Percentiles rank a stretch among this genome's conserved stretches.
These are phyloP conservation scores for Gnomoniopsis sp. DNA, from an alignment of 2,329 filamentous ascomycete genomes.

Conservation along the genomic window DNA sequence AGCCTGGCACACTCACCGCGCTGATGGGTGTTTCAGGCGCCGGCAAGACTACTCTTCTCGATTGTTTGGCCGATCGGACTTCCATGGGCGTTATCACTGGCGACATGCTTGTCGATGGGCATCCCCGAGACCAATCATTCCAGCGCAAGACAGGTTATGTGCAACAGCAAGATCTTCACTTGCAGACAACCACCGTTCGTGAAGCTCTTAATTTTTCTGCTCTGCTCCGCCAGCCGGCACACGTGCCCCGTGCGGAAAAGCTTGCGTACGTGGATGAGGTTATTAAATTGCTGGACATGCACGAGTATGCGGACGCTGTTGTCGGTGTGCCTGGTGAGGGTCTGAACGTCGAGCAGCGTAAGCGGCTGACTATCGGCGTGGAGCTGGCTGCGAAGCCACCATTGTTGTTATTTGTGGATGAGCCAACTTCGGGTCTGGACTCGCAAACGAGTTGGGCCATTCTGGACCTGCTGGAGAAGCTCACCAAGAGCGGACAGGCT, in stretches of 20 bases:
- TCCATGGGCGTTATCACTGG: constrained; percentile 69
- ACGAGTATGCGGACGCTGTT: constrained; percentile 63
- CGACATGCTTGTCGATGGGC: constrained; percentile 66
- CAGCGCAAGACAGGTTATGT: constrained; percentile 68
- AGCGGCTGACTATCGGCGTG: constrained; percentile 61
- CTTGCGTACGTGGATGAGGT: constrained; percentile 64
- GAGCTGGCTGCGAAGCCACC: constrained; percentile 90
- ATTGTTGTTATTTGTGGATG: constrained; percentile 82
- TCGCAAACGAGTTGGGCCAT: constrained; percentile 91
- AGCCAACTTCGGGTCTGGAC: constrained; percentile 87
- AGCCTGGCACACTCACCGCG: constrained; percentile 18
- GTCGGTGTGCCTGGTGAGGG: constrained; percentile 67
- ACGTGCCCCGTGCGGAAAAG: constrained; percentile 58
- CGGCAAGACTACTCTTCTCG: constrained; percentile 69
- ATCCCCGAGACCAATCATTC: constrained; percentile 59
- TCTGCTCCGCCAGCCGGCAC: constrained; percentile 58
- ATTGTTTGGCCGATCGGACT: constrained; percentile 65
- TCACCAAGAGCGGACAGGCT: constrained; percentile 81
- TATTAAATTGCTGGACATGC: constrained; percentile 65
- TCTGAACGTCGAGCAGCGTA: constrained; percentile 34
- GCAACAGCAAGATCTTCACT: constrained; percentile 66
- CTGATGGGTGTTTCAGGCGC: constrained; percentile 60
- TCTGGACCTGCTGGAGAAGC: constrained; percentile 76
- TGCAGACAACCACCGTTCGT: constrained; percentile 61
- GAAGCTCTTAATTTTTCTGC: constrained; percentile 65